A percentile compares a stretch with the other conserved stretches of the same genome.
Evolutionary conservation across 768 basidiomycete genomes (phyloP).

Genomic region (Lentinula edodes): DNA sequence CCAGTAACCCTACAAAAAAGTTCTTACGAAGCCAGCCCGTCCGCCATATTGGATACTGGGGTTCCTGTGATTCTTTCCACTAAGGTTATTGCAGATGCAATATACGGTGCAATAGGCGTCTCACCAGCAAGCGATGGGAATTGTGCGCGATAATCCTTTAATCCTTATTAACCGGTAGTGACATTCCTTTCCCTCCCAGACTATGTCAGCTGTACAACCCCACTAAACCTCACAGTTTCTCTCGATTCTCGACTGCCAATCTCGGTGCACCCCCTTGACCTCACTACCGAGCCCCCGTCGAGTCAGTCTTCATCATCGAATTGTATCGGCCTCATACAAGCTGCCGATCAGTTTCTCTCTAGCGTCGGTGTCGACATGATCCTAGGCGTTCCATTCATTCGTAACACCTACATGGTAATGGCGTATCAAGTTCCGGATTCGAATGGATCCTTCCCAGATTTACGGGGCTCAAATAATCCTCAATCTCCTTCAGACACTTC

Average conservation of each 20-base stretch:
- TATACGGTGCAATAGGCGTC: constrained; percentile 72
- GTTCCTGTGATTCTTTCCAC: constrained; percentile 63
- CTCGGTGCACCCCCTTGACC: constrained; percentile 70
- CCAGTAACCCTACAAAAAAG: constrained; percentile 25
- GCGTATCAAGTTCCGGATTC: constrained; percentile 48
- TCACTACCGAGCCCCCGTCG: constrained; percentile 44
- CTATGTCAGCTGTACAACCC: constrained; percentile 66
- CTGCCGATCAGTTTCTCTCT: constrained; percentile 38
- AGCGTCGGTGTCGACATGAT: constrained; percentile 57
- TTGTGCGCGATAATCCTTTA: constrained; percentile 38
- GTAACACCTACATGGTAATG: constrained; percentile 75
- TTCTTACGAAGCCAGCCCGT: constrained; percentile 36
- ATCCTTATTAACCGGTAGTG: background rate
- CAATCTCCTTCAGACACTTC: constrained; percentile 5
- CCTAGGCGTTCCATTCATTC: constrained; percentile 73
- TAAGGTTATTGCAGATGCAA: constrained; percentile 57
- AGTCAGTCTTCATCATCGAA: constrained; percentile 33
- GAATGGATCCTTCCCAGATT: constrained; percentile 38
- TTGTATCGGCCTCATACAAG: constrained; percentile 69
- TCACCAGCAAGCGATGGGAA: constrained; percentile 52
- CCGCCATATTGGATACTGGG: constrained; percentile 71
- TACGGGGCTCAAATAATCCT: constrained; percentile 13
- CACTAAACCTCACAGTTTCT: constrained; percentile 68
- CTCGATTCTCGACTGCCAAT: constrained; percentile 53
- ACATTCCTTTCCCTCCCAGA: constrained; percentile 32